A percentile compares a stretch with the other conserved stretches of the same genome.
Conservation (phyloP, 2,329 filamentous ascomycete species). For the Penicillium vulpinum region DNA sequence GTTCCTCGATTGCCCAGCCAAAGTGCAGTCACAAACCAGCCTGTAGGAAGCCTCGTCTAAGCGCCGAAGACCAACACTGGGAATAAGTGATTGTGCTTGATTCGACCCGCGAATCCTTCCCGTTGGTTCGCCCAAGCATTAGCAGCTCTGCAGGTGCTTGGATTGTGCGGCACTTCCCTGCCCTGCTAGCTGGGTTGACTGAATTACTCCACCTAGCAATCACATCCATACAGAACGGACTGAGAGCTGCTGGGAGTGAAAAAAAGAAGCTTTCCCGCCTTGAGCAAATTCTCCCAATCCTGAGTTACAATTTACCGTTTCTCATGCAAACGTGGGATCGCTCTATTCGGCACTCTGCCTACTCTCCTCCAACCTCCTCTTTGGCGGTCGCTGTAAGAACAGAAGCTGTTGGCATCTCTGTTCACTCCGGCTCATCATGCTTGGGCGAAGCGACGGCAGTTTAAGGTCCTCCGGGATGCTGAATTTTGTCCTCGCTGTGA, state of each 20-base stretch:
- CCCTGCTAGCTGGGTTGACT: neutral
- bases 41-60: slow-evolving; percentile 24
- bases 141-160: slow-evolving; percentile 5
- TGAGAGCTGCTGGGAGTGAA: slow-evolving; percentile 18
- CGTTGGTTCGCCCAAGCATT: neutral
- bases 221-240: slow-evolving; percentile 11
- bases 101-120: slow-evolving; percentile 15
- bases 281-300: neutral
- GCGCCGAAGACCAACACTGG: slow-evolving; percentile 15
- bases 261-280: slow-evolving; percentile 28
- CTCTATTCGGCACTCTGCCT: slow-evolving; percentile 13
- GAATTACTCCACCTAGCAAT: slow-evolving; percentile 15
- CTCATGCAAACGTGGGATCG: slow-evolving; percentile 21
- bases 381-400: slow-evolving; percentile 7
- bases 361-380: neutral
- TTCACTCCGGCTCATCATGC: slow-evolving; percentile 22
- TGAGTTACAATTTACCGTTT: slow-evolving; percentile 1
- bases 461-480: slow-evolving; percentile 18
- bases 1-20: neutral
- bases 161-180: slow-evolving; percentile 6
- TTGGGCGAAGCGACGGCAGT: slow-evolving; percentile 14
- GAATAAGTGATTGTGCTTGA: slow-evolving; percentile 10
- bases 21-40: slow-evolving; percentile 9
- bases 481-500: slow-evolving; percentile 16
- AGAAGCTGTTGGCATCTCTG: slow-evolving; percentile 7